Evolutionary conservation across 2,329 filamentous ascomycete species (phyloP).

Genomic region (Fusarium sulawesiense): DNA sequence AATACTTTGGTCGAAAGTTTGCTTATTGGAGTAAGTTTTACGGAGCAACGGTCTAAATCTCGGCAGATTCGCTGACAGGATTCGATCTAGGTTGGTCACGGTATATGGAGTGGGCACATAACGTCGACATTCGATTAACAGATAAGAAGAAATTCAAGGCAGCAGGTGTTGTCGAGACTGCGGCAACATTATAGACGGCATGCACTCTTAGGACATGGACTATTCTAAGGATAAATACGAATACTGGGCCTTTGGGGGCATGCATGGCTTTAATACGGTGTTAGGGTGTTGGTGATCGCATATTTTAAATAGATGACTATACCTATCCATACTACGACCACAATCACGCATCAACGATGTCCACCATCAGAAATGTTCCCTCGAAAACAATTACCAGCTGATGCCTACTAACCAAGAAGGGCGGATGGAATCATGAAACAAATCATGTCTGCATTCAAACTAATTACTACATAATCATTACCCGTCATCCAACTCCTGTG

Average conservation of each 20-base stretch:
- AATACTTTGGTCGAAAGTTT: constrained; percentile 93
- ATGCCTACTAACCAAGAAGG: background rate
- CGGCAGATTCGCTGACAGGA: constrained; percentile 25
- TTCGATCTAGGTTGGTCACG: constrained; percentile 80
- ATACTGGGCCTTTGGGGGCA: constrained; percentile 5
- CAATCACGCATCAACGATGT: background rate
- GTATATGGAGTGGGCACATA: constrained; percentile 94
- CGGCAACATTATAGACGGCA: constrained; percentile 60
- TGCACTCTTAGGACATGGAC: background rate
- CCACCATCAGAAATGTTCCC: background rate
- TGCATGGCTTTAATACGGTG: constrained; percentile 40
- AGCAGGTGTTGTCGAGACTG: constrained; percentile 72
- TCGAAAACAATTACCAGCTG: background rate
- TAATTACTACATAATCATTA: constrained; percentile 39
- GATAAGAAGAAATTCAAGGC: constrained; percentile 72
- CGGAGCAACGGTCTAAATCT: background rate
- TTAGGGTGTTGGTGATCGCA: constrained; percentile 31
- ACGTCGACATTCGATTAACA: constrained; percentile 76
- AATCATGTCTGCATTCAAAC: constrained; percentile 3
- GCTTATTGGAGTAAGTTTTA: constrained; percentile 87
- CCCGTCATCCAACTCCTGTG: constrained; percentile 21
- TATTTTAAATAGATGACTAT: constrained; percentile 32
- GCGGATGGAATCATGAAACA: background rate
- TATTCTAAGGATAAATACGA: constrained; percentile 4
- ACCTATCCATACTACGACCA: background rate